phyloP scores from a whole-genome alignment of 306 rosid species.

The Fragaria iinumae region DNA sequence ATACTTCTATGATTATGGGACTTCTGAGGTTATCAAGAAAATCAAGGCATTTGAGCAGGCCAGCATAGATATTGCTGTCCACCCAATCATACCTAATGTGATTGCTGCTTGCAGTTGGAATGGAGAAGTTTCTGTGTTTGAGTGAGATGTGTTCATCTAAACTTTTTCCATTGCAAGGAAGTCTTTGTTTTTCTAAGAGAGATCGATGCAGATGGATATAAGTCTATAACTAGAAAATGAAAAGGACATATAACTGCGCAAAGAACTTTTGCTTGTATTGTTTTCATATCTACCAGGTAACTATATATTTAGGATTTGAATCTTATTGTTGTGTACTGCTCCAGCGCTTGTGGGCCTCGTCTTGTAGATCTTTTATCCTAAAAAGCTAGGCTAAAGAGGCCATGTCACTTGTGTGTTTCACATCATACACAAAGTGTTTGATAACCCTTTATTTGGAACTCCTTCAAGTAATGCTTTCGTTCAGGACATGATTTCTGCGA shows the following conservation, averaged over 20 bases:
- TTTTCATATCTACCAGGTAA: background rate
- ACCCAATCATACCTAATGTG: conserved; percentile 68
- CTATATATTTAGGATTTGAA: background rate
- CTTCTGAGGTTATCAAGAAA: conserved; percentile 59
- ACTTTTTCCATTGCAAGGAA: conserved; percentile 15
- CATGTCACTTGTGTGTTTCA: background rate
- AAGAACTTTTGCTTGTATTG: background rate
- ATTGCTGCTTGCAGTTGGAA: conserved; percentile 85
- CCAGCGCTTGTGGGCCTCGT: background rate
- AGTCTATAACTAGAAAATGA: background rate
- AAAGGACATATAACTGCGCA: background rate
- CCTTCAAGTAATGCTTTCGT: background rate
- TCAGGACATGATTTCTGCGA: background rate
- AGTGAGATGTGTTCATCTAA: conserved; percentile 29
- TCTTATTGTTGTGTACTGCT: background rate
- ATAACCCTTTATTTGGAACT: conserved; percentile 4
- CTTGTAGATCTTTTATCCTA: background rate
- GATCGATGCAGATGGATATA: background rate
- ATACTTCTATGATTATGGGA: conserved; percentile 59
- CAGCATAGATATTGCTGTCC: conserved; percentile 66
- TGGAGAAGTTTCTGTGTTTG: conserved; percentile 67
- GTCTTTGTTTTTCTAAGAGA: background rate
- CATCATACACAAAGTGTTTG: conserved; percentile 3
- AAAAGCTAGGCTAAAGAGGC: background rate
- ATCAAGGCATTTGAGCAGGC: conserved; percentile 77